These are phyloP conservation scores for Vachellia collinsii DNA, from an alignment of 306 rosid genomes.

Conservation along the genomic window DNA sequence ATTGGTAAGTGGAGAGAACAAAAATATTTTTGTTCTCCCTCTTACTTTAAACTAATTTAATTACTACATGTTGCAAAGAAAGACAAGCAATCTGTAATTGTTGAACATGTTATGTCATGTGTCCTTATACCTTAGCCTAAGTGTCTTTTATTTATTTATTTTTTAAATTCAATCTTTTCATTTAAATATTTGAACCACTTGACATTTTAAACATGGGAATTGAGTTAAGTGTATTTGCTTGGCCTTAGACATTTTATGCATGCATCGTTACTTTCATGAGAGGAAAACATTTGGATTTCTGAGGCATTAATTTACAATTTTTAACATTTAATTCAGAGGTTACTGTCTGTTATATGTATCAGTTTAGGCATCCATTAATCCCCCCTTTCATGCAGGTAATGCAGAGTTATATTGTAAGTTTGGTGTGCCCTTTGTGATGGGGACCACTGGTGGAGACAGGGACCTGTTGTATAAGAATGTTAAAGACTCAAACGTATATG, in stretches of 20 bases:
- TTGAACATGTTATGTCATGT: slow-evolving; percentile 3
- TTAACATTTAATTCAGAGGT: slow-evolving; percentile 19
- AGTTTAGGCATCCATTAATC: neutral
- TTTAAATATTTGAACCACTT: neutral
- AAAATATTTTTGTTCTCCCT: neutral
- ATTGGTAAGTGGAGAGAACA: neutral
- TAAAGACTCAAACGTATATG: slow-evolving; percentile 67
- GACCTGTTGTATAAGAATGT: slow-evolving; percentile 70
- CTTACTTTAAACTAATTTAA: neutral
- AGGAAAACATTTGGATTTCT: slow-evolving; percentile 15
- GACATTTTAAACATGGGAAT: slow-evolving; percentile 19
- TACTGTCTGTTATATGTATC: neutral
- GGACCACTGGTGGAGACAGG: slow-evolving; percentile 95
- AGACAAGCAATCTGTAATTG: neutral
- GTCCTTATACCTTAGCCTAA: neutral
- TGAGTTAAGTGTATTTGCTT: slow-evolving; percentile 20
- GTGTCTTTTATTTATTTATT: slow-evolving; percentile 24
- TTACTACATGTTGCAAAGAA: slow-evolving; percentile 3
- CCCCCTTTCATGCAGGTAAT: slow-evolving; percentile 57
- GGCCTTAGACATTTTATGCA: slow-evolving; percentile 21
- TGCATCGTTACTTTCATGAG: slow-evolving; percentile 1
- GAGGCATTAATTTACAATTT: slow-evolving; percentile 14
- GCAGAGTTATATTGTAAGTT: slow-evolving; percentile 80
- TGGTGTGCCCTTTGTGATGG: slow-evolving; percentile 96
- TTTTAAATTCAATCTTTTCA: neutral